phyloP scores from a whole-genome alignment of 177 flowering plant genomes.

The Tripterygium wilfordii region DNA sequence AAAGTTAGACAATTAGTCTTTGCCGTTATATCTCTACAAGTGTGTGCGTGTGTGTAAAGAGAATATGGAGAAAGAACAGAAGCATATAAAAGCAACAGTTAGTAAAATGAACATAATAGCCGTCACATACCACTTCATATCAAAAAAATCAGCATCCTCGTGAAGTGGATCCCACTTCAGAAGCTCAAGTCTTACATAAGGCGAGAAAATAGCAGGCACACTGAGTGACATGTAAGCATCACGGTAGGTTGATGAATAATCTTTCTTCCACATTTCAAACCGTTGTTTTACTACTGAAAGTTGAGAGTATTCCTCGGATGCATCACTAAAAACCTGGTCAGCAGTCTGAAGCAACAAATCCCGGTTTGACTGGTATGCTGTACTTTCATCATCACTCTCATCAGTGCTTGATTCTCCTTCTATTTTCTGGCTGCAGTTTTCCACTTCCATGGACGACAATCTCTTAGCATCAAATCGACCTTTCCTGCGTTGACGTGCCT shows the following conservation, averaged over 20 bases:
- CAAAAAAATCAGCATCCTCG: conserved; percentile 58
- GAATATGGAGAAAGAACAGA: background rate
- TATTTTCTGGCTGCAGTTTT: conserved; percentile 31
- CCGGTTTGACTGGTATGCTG: conserved; percentile 58
- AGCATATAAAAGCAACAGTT: background rate
- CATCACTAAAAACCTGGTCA: conserved; percentile 76
- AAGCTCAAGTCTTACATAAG: conserved; percentile 93
- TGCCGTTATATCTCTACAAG: too few species aligned
- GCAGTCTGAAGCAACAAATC: conserved; percentile 64
- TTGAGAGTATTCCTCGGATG: conserved; percentile 71
- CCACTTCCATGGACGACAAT: conserved; percentile 41
- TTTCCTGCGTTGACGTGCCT: conserved; percentile 59
- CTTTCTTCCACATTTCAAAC: conserved; percentile 76
- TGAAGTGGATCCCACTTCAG: conserved; percentile 94
- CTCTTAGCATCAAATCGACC: conserved; percentile 53
- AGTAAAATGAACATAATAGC: background rate
- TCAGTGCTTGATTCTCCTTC: conserved; percentile 99
- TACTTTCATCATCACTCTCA: conserved; percentile 87
- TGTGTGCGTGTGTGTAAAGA: too few species aligned
- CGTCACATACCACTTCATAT: conserved; percentile 74
- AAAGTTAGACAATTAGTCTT: too few species aligned
- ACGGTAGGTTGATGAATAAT: conserved; percentile 57
- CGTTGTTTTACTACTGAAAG: conserved; percentile 64
- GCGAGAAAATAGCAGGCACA: conserved; percentile 77
- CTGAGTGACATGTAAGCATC: conserved; percentile 91